Percentiles rank a stretch among this genome's conserved stretches.
Evolutionary conservation across 805 yeast species (phyloP).

Genomic region (Candida incommunis): DNA sequence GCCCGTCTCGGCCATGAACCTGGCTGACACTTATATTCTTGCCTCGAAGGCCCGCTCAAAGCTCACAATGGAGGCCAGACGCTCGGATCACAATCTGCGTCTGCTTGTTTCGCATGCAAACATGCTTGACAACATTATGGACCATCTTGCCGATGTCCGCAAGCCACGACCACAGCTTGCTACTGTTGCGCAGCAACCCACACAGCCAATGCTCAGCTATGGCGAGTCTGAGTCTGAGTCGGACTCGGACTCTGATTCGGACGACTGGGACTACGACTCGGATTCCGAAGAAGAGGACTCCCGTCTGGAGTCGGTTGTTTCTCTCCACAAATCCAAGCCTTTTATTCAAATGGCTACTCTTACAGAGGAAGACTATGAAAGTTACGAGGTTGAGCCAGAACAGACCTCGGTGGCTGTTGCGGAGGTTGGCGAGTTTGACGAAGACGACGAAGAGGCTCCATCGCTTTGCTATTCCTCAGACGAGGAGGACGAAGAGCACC

Average conservation of each 20-base stretch:
- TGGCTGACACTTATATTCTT: constrained; percentile 42
- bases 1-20: background rate
- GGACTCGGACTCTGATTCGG: constrained; percentile 16
- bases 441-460: constrained; percentile 7
- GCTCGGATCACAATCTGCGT: constrained; percentile 42
- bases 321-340: constrained; percentile 5
- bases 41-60: constrained; percentile 54
- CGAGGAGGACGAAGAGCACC: constrained; percentile 12
- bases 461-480: constrained; percentile 11
- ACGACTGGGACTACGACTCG: constrained; percentile 10
- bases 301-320: constrained; percentile 3
- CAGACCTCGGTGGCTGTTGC: background rate
- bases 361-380: constrained; percentile 10
- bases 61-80: constrained; percentile 46
- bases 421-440: constrained; percentile 2
- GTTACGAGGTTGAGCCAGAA: constrained; percentile 6
- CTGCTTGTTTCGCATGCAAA: constrained; percentile 57
- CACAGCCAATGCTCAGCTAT: background rate
- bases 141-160: constrained; percentile 16
- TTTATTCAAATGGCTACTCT: constrained; percentile 9
- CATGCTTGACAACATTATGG: constrained; percentile 52
- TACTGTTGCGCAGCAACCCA: constrained; percentile 18
- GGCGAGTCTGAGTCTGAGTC: constrained; percentile 14
- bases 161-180: constrained; percentile 12
- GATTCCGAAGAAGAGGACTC: constrained; percentile 10